These are phyloP conservation scores for Podaxis sp. DNA, from an alignment of 768 basidiomycete species.

Conservation along the genomic window DNA sequence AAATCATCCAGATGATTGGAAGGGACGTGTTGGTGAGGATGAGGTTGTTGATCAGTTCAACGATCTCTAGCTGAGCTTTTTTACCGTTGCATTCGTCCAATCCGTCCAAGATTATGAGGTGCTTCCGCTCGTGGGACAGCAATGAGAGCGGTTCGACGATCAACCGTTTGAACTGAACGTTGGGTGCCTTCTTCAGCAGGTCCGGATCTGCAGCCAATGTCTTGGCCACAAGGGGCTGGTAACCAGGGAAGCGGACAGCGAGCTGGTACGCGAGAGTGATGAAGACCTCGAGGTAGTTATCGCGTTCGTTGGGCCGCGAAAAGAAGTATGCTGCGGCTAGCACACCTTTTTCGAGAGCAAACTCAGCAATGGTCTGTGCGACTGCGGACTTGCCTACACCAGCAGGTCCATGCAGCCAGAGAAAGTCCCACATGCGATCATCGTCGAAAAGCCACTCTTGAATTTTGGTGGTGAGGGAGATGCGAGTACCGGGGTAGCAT, in stretches of 20 bases:
- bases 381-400: slow-evolving; percentile 11
- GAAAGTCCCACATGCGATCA: too few species aligned
- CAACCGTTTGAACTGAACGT: neutral
- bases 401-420: slow-evolving; percentile 2
- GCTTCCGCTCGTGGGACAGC: too few species aligned
- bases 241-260: too few species aligned
- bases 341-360: neutral
- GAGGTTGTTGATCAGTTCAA: neutral
- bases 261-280: slow-evolving; percentile 1
- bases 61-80: neutral
- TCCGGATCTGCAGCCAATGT: too few species aligned
- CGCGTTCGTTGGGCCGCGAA: neutral
- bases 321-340: slow-evolving; percentile 13
- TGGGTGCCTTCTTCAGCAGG: neutral
- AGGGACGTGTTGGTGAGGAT: neutral
- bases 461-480: too few species aligned
- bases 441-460: too few species aligned
- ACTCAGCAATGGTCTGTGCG: slow-evolving; percentile 3
- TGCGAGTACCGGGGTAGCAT: neutral
- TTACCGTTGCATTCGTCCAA: neutral
- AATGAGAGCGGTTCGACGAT: too few species aligned
- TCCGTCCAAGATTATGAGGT: neutral
- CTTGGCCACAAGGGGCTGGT: too few species aligned
- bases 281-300: neutral
- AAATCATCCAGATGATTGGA: neutral